Evolutionary conservation across 2,329 filamentous ascomycete genomes (phyloP), one percentile per base, ranked within the genome.

Genomic region (Rhinocladiella mackenziei): DNA sequence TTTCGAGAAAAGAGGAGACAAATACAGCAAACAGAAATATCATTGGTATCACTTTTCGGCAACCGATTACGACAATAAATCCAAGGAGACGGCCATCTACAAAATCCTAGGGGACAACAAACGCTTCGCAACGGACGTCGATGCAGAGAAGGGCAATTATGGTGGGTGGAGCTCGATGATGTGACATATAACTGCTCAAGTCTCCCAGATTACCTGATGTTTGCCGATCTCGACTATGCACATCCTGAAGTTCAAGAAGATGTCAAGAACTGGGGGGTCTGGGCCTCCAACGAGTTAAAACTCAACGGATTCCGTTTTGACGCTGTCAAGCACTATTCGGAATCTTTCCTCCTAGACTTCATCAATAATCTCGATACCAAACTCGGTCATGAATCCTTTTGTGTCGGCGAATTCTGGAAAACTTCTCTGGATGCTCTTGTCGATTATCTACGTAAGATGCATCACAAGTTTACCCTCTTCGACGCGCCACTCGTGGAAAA

Each of bases 161-260:
- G 64, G 39, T 45, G 18, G 7, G 43, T n/a, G n/a, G n/a, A n/a
- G n/a, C n/a, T n/a, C n/a, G n/a, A n/a, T n/a, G n/a, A n/a, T n/a
- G n/a, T n/a, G n/a, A n/a, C n/a, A n/a, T n/a, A n/a, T n/a, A n/a
- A n/a, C n/a, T n/a, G n/a, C n/a, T n/a, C n/a, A n/a, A n/a, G n/a
- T n/a, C n/a, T 92, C 82, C 54, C 91, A 97, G 69, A 92, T 39
- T 83, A 78, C 56, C 70, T 83, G 18, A 81, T 83, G 76, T 82
- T 80, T 53, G 76, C 77, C 2, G 78, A 84, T 58, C 20, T 83
- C 29, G 78, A 83, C 62, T 81, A 81, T 57, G 57, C 62, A 3
- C 74, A 80, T 45, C 70, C 72, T 0, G 78, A 81, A 56, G 80
- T 83, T 4, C 65, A 71, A 18, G 62, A 69, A 7, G 80, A 84